Evolutionary conservation across 1,139 yeast genomes (phyloP).

Genomic region (Geotrichum cucujoidarum): DNA sequence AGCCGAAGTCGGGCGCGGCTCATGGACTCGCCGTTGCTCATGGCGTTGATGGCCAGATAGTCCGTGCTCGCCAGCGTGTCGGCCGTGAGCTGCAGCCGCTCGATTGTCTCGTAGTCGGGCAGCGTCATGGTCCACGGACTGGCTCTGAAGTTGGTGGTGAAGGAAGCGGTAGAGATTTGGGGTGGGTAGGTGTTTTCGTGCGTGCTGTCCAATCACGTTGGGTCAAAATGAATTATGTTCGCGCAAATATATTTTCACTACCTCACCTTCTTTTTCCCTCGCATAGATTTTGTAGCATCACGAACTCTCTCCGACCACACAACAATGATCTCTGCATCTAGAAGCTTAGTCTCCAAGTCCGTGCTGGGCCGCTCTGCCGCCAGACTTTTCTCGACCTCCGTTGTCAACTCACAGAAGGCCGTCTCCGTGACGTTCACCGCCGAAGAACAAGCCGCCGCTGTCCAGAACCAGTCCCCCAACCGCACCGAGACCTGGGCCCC

Average conservation of each 20-base stretch:
- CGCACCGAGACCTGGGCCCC: conserved; percentile 65
- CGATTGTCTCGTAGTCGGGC: conserved; percentile 13
- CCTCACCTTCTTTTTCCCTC: neutral
- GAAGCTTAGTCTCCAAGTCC: conserved; percentile 10
- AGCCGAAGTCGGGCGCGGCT: conserved; percentile 5
- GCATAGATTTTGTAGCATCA: too few species aligned
- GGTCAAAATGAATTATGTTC: conserved; percentile 7
- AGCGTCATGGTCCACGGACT: conserved; percentile 4
- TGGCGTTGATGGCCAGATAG: conserved; percentile 8
- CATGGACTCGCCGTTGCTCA: conserved; percentile 4
- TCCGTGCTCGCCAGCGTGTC: conserved; percentile 12
- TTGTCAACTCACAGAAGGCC: conserved; percentile 7
- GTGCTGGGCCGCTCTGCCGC: conserved; percentile 8
- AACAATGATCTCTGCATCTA: conserved; percentile 17
- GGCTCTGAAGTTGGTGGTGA: neutral
- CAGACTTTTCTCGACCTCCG: conserved; percentile 8
- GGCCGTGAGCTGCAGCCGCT: conserved; percentile 11
- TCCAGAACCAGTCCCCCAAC: conserved; percentile 65
- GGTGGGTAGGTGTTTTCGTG: neutral
- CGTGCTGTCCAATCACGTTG: conserved; percentile 11
- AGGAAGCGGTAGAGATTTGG: neutral
- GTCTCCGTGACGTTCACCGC: conserved; percentile 9
- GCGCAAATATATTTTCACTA: neutral
- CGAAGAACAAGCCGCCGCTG: conserved; percentile 16
- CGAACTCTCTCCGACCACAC: neutral